Evolutionary conservation across 2,329 filamentous ascomycete species (phyloP).

Genomic region (Bipolaris victoriae): DNA sequence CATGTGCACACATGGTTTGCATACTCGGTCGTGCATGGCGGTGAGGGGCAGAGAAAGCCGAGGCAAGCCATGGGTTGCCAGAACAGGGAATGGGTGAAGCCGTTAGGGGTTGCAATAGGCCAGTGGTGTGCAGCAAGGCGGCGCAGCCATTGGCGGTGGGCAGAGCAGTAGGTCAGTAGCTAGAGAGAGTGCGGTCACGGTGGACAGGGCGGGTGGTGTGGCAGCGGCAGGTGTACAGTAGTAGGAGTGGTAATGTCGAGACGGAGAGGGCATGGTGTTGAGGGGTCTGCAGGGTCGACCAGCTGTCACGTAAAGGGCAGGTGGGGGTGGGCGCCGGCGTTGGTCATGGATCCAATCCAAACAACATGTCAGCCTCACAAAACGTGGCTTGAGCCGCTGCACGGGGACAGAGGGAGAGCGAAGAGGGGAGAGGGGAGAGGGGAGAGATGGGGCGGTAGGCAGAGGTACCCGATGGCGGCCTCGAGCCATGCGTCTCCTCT

Average conservation of each 20-base stretch:
- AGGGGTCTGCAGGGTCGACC: constrained; percentile 37
- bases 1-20: constrained; percentile 20
- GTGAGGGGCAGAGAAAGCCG: constrained; percentile 34
- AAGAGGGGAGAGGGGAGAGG: too few species aligned
- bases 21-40: constrained; percentile 27
- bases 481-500: not conserved
- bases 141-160: constrained; percentile 1
- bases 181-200: not conserved
- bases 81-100: constrained; percentile 15
- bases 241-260: constrained; percentile 12
- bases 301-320: constrained; percentile 34
- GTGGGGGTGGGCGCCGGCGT: constrained; percentile 29
- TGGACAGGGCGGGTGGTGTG: not conserved
- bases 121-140: not conserved
- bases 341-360: not conserved
- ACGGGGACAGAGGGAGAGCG: not conserved
- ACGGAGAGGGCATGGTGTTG: constrained; percentile 38
- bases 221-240: constrained; percentile 1
- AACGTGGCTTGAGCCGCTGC: constrained; percentile 21
- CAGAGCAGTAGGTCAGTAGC: not conserved
- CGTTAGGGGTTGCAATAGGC: not conserved
- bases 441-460: not conserved
- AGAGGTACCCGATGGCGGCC: constrained; percentile 6
- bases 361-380: constrained; percentile 11
- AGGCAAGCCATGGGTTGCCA: constrained; percentile 22